These are phyloP conservation scores for Candida caryicola DNA, from an alignment of 805 yeast species.

Conservation along the genomic window DNA sequence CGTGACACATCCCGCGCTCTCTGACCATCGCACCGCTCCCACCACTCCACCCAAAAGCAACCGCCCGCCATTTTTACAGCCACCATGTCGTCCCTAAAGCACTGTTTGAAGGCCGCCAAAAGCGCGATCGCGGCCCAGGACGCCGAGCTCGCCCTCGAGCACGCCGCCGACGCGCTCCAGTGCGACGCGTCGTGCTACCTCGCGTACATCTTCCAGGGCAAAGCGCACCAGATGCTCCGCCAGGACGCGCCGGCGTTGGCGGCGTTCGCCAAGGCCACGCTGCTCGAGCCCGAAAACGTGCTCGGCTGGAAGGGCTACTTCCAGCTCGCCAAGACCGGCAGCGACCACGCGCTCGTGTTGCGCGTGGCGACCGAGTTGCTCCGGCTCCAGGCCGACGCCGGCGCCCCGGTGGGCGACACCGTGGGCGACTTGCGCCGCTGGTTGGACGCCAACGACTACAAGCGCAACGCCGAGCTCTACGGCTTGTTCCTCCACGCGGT, in stretches of 20 bases:
- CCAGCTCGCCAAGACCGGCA: slow-evolving; percentile 37
- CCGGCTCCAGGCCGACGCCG: slow-evolving; percentile 38
- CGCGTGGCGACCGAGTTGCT: slow-evolving; percentile 44
- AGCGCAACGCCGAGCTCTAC: slow-evolving; percentile 30
- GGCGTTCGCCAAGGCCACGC: slow-evolving; percentile 50
- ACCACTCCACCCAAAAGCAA: no score
- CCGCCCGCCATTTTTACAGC: neutral
- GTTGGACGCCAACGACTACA: slow-evolving; percentile 33
- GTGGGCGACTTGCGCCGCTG: slow-evolving; percentile 47
- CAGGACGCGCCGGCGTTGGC: slow-evolving; percentile 37
- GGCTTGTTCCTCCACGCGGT: slow-evolving; percentile 49
- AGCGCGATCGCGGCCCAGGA: slow-evolving; percentile 53
- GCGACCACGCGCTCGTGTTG: slow-evolving; percentile 47
- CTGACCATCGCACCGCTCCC: no score
- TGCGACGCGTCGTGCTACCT: slow-evolving; percentile 38
- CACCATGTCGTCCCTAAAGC: slow-evolving; percentile 21
- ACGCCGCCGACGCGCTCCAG: slow-evolving; percentile 42
- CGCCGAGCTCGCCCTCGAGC: slow-evolving; percentile 55
- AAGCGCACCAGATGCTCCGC: slow-evolving; percentile 51
- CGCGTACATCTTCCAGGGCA: slow-evolving; percentile 72
- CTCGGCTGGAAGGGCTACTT: slow-evolving; percentile 83
- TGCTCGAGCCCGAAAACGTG: slow-evolving; percentile 47
- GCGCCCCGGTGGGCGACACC: slow-evolving; percentile 48
- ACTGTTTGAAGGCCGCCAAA: slow-evolving; percentile 38
- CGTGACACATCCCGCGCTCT: neutral